phyloP scores from a whole-genome alignment of 345 rosid species.

The Ceriops tagal region DNA sequence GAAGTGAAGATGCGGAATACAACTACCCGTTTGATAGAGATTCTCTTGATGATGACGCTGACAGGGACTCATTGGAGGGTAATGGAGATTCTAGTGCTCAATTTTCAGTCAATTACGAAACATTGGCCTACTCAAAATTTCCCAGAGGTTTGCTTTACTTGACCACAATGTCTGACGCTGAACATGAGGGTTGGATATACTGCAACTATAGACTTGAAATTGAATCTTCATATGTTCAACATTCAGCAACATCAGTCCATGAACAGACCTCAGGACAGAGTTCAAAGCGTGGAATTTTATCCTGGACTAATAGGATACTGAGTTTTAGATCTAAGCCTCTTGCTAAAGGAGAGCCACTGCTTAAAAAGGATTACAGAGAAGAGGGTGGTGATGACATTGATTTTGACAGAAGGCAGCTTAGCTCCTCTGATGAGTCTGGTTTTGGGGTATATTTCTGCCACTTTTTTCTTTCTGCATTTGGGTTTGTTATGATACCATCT shows the following conservation, averaged over 20 bases:
- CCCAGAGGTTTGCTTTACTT: conserved; percentile 30
- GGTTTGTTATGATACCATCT: not conserved
- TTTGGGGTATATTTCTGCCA: conserved; percentile 25
- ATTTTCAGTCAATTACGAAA: conserved; percentile 43
- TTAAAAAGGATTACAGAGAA: conserved; percentile 46
- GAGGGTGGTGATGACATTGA: conserved; percentile 69
- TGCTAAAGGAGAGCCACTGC: conserved; percentile 56
- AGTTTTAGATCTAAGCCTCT: conserved; percentile 35
- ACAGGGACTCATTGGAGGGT: conserved; percentile 22
- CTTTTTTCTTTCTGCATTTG: not conserved
- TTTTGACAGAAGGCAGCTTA: conserved; percentile 56
- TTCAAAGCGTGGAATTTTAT: conserved; percentile 41
- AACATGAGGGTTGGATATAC: conserved; percentile 51
- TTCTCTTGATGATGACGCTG: conserved; percentile 34
- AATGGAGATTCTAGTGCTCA: conserved; percentile 30
- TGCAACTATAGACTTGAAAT: conserved; percentile 38
- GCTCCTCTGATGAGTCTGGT: conserved; percentile 56
- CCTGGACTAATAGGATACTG: conserved; percentile 54
- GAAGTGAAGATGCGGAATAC: conserved; percentile 22
- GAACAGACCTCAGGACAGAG: conserved; percentile 25
- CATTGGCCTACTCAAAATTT: conserved; percentile 48
- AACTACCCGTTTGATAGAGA: conserved; percentile 37
- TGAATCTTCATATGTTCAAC: conserved; percentile 32
- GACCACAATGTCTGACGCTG: conserved; percentile 22
- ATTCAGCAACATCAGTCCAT: conserved; percentile 22